Evolutionary conservation across 2,329 filamentous ascomycete species (phyloP).

Genomic region (Penicillium sp.): DNA sequence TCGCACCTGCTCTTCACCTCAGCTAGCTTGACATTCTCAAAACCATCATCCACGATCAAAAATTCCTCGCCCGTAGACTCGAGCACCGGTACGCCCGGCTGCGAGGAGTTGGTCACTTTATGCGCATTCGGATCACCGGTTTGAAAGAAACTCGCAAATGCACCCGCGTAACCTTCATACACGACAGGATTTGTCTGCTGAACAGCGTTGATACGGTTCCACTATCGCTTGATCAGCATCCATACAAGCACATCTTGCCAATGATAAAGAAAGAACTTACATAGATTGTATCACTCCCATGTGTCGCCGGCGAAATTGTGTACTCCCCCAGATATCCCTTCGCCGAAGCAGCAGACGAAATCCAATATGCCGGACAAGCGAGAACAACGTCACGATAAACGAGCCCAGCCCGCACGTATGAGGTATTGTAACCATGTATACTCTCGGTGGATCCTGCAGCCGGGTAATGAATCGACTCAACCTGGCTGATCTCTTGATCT

Average conservation of each 20-base stretch:
- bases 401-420: constrained; percentile 56
- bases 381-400: constrained; percentile 61
- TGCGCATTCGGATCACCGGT: constrained; percentile 60
- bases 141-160: constrained; percentile 62
- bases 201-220: constrained; percentile 57
- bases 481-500: constrained; percentile 37
- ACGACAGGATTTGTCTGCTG: constrained; percentile 56
- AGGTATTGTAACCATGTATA: constrained; percentile 51
- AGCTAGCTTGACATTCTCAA: constrained; percentile 42
- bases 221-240: constrained; percentile 38
- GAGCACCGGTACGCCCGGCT: constrained; percentile 48
- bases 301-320: constrained; percentile 59
- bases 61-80: constrained; percentile 49
- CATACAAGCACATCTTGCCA: neutral
- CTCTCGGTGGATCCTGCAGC: constrained; percentile 50
- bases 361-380: constrained; percentile 62
- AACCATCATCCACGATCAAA: constrained; percentile 50
- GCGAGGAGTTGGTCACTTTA: constrained; percentile 52
- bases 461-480: constrained; percentile 53
- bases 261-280: constrained; percentile 36
- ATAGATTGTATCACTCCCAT: constrained; percentile 60
- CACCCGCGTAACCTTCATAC: constrained; percentile 60
- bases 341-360: constrained; percentile 46
- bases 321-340: constrained; percentile 61
- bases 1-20: constrained; percentile 52